These are phyloP conservation scores for Fusarium xyrophilum DNA, from an alignment of 2,329 filamentous ascomycete species.

Conservation along the genomic window DNA sequence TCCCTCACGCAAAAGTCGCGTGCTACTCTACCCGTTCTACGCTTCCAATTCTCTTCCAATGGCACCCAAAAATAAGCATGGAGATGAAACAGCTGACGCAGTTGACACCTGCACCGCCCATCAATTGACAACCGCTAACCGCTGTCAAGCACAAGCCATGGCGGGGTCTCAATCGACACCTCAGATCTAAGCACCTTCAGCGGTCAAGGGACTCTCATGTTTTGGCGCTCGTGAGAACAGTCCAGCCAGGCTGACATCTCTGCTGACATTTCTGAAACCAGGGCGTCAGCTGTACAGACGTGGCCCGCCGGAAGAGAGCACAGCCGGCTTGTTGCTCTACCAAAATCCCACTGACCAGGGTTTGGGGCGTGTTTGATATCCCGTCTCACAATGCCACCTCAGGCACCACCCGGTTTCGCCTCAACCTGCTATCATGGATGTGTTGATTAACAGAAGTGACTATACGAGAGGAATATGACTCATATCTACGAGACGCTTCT, in stretches of 20 bases:
- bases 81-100: background rate
- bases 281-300: background rate
- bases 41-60: background rate
- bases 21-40: background rate
- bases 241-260: background rate
- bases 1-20: background rate
- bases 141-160: background rate
- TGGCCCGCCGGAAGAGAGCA: slow-evolving; percentile 6
- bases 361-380: slow-evolving; percentile 28
- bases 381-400: slow-evolving; percentile 37
- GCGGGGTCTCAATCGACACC: background rate
- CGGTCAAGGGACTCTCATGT: background rate
- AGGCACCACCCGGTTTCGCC: slow-evolving; percentile 37
- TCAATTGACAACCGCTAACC: background rate
- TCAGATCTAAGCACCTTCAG: background rate
- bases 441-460: background rate
- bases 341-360: slow-evolving; percentile 5
- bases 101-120: background rate
- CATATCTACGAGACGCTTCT: slow-evolving; percentile 11
- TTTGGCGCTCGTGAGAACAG: background rate
- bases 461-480: background rate
- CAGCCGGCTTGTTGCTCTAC: slow-evolving; percentile 23
- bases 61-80: background rate
- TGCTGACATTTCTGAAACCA: slow-evolving; percentile 17
- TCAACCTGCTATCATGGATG: background rate